Base-by-base conservation (phyloP, 176 grass and related monocot genomes). In the Ampelocalamus luodianensis region DNA sequence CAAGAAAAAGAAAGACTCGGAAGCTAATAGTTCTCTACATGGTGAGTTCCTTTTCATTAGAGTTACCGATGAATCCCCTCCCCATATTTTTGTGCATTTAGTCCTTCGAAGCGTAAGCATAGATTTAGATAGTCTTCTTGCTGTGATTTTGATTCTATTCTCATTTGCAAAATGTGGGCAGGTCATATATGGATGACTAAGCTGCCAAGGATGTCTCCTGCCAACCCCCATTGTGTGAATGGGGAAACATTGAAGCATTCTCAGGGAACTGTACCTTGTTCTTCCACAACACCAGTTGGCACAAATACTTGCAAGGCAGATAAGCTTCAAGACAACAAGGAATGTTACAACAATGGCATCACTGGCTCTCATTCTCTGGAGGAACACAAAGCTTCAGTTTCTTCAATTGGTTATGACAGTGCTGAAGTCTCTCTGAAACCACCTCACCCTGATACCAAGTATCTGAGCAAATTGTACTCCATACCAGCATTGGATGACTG, bases 401-500 rank as follows among this genome's bases (percentile, higher is more conserved):
- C 82, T 85, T 76, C 68, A 36, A 27, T 62, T 58, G 22, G 27
- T 18, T 45, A 29, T 44, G 26, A n/a, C 37, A 77, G 59, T 42
- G 70, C 27, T 29, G 37, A 71, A 82, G 66, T 38, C 55, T 72
- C 56, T 66, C 13, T 18, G 61, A 67, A 34, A 13, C 76, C 62
- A 48, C 61, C 83, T 83, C 87, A 87, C 68, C 81, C 61, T 69
- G 92, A 91, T 79, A 77, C 72, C 72, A 85, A 79, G 61, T 85
- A 85, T 94, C 84, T 94, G 51, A 79, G 32, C 66, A 51, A 87
- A 65, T 34, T 89, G 75, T 73, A 89, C 87, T 79, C 71, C 65
- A 26, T 89, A 71, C 89, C 89, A 49, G 56, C 88, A 60, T 45
- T 69, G 16, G 67, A 79, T 0, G 77, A 87, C 32, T 71, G 23